phyloP scores from a whole-genome alignment of 192 early-diverging fungal species.

The Rhizoclosmatium globosum region DNA sequence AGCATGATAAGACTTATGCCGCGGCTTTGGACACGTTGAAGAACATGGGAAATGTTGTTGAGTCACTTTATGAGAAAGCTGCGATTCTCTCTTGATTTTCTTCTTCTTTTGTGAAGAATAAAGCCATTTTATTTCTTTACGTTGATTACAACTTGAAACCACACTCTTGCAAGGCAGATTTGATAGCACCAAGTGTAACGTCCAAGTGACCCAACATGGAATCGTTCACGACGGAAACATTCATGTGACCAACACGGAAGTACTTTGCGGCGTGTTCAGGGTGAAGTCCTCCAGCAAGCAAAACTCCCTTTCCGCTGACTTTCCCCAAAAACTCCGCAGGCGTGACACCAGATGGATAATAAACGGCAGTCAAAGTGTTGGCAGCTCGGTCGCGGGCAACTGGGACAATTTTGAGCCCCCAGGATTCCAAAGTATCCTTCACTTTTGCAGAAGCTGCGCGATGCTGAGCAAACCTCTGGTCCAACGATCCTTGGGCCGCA shows the following conservation, averaged over 20 bases:
- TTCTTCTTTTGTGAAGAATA: no score
- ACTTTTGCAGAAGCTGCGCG: conserved; percentile 73
- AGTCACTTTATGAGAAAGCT: conserved; percentile 93
- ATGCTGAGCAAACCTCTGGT: conserved; percentile 81
- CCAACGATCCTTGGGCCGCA: conserved; percentile 66
- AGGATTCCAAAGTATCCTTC: conserved; percentile 71
- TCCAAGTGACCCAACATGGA: conserved; percentile 49
- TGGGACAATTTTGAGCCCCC: conserved; percentile 79
- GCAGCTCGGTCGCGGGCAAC: conserved; percentile 53
- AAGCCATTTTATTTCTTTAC: no score
- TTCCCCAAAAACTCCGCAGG: conserved; percentile 79
- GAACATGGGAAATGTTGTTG: conserved; percentile 94
- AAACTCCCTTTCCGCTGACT: conserved; percentile 81
- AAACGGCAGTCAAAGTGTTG: conserved; percentile 63
- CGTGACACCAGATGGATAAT: conserved; percentile 85
- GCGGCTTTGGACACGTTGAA: conserved; percentile 94
- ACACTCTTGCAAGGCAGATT: conserved; percentile 49
- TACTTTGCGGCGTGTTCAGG: conserved; percentile 82
- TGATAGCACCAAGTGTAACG: conserved; percentile 51
- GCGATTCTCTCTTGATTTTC: conserved; percentile 5
- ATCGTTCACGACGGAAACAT: conserved; percentile 53
- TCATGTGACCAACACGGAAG: conserved; percentile 89
- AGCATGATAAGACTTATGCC: conserved; percentile 92
- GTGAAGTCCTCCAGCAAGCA: conserved; percentile 93
- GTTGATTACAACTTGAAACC: conserved; percentile 15